Conservation (phyloP, 306 rosid species). For the Castanopsis chinensis region DNA sequence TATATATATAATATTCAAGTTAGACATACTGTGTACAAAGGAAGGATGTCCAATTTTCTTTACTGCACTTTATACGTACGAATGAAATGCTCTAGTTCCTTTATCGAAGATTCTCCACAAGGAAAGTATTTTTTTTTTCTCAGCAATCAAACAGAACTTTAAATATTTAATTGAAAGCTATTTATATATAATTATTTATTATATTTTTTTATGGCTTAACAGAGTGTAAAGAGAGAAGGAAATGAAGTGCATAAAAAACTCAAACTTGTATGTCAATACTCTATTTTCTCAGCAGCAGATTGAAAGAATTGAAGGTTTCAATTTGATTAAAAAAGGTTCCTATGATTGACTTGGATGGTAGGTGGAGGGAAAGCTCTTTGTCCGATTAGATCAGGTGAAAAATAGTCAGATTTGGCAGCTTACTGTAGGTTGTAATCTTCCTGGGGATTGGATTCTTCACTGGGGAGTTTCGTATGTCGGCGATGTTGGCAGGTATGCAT, state of each 20-base stretch:
- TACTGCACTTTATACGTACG: too few relatives aligned
- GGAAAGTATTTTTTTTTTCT: slow-evolving; percentile 1
- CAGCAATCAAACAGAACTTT: slow-evolving; percentile 11
- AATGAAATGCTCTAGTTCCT: too few relatives aligned
- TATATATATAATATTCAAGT: too few relatives aligned
- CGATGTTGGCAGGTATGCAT: slow-evolving; percentile 70
- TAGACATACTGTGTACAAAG: too few relatives aligned
- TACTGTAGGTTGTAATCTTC: slow-evolving; percentile 72
- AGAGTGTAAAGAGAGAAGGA: background rate
- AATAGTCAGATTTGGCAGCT: slow-evolving; percentile 48
- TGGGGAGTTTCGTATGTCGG: slow-evolving; percentile 84
- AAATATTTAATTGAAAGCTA: background rate
- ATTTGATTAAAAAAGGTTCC: slow-evolving; percentile 13
- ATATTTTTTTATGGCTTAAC: background rate
- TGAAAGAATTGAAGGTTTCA: slow-evolving; percentile 15
- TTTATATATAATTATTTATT: too few relatives aligned
- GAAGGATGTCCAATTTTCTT: too few relatives aligned
- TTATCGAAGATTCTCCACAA: background rate
- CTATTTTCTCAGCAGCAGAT: slow-evolving; percentile 6
- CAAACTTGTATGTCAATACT: background rate
- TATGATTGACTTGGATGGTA: slow-evolving; percentile 35
- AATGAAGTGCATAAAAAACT: background rate
- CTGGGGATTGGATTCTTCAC: slow-evolving; percentile 92
- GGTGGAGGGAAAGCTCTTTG: slow-evolving; percentile 77
- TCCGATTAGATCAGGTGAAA: slow-evolving; percentile 58